Conservation (phyloP, 2,329 filamentous ascomycete genomes). For the Scedosporium minutisporum region DNA sequence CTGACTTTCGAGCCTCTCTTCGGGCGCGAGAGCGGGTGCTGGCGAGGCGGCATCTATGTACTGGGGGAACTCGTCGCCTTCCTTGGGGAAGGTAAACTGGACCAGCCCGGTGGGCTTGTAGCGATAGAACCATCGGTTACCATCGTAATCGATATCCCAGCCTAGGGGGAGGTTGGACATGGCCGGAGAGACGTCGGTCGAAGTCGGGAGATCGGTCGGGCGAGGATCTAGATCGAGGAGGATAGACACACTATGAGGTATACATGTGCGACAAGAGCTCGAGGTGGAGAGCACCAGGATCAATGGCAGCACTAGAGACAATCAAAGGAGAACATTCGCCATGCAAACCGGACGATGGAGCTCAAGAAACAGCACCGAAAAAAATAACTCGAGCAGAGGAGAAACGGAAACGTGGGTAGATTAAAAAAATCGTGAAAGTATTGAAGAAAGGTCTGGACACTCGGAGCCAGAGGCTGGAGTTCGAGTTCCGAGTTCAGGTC, state of each 20-base stretch:
- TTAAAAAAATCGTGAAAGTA: too few species aligned
- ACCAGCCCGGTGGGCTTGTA: constrained; percentile 43
- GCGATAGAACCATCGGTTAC: constrained; percentile 46
- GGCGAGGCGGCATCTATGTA: constrained; percentile 28
- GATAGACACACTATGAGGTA: not conserved
- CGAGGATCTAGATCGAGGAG: not conserved
- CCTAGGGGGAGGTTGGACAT: constrained; percentile 33
- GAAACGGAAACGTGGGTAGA: too few species aligned
- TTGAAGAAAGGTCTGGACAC: not conserved
- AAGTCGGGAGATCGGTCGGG: not conserved
- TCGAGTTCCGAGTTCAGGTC: too few species aligned
- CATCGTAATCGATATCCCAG: constrained; percentile 51
- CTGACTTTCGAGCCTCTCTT: constrained; percentile 43
- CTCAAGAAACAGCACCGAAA: too few species aligned
- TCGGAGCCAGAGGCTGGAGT: not conserved
- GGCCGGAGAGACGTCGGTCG: not conserved
- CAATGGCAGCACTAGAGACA: too few species aligned
- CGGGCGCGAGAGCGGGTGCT: constrained; percentile 33
- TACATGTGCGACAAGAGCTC: not conserved
- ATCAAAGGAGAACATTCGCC: too few species aligned
- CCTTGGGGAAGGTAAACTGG: constrained; percentile 47
- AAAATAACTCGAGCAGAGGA: too few species aligned
- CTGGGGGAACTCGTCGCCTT: constrained; percentile 50
- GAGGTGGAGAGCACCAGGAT: not conserved
- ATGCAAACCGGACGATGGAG: too few species aligned